Base-by-base conservation (phyloP, 768 basidiomycete genomes). In the Exidia glandulosa region DNA sequence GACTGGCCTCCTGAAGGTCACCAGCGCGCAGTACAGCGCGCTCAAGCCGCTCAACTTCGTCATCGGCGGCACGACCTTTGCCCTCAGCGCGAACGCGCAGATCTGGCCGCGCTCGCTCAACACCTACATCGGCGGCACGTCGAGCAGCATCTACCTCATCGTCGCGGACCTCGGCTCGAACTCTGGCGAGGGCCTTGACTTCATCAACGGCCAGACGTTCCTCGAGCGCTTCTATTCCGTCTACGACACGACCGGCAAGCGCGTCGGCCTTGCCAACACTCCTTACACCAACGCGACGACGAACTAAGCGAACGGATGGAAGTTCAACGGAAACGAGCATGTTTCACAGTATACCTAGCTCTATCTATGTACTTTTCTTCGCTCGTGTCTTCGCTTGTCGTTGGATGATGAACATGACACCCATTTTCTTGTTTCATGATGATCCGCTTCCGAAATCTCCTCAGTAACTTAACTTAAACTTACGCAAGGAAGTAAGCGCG, bases 191-290 rank as follows among this genome's bases (percentile, higher is more conserved):
- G 36, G 36, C 9, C 36, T 37, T 19, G 36, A 37, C 36, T 37
- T 37, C 36, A 37, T 37, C 19, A 9, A 10, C 19, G 36, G 36
- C 36, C 9, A 10, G 10, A 64, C 70, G 3, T 84, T 81, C 75
- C 72, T 84, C 19, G 36, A 37, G 36, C 36, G 36, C 10, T 37
- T 37, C 19, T 37, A 37, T 37, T 9, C 36, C 10, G 19, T 19
- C 19, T 37, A 37, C 36, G 36, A 37, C 36, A 19, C 19, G 9
- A 19, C 36, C 19, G 10, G 9, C 19, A 19, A 19, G 19, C 36
- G 36, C 36, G 19, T 37, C 36, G 36, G 36, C 10, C 36, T 37
- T 37, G 36, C 36, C 9, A 19, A 37, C 10, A 37, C 36, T 37
- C 36, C 19, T 9, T 37, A 37, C 36, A 37, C 36, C 10, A 37